These are phyloP conservation scores for Fusarium sulawesiense DNA, from an alignment of 2,329 filamentous ascomycete species.

Conservation along the genomic window DNA sequence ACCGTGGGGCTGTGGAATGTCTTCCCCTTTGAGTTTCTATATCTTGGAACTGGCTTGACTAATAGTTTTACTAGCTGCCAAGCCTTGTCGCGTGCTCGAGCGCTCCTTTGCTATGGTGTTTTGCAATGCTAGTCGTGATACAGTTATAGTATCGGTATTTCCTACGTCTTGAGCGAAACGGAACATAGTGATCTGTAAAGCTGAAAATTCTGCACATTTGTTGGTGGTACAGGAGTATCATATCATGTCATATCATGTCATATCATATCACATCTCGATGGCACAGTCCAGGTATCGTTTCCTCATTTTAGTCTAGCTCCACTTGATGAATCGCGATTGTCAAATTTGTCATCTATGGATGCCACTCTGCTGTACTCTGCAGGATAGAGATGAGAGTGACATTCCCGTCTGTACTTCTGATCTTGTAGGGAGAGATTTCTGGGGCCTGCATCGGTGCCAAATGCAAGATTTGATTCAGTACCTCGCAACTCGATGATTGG, in stretches of 20 bases:
- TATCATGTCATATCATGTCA: slow-evolving; percentile 25
- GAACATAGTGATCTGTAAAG: neutral
- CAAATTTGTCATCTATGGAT: neutral
- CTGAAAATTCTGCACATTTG: neutral
- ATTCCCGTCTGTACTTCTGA: neutral
- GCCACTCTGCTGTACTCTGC: neutral
- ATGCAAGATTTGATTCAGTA: neutral
- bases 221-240: neutral
- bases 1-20: neutral
- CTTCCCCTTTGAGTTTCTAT: neutral
- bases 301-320: neutral
- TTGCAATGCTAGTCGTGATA: neutral
- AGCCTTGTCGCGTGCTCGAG: neutral
- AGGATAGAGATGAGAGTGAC: neutral
- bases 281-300: neutral
- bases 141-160: neutral
- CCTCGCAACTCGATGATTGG: neutral
- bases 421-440: neutral
- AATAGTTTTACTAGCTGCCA: neutral
- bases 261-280: slow-evolving; percentile 2
- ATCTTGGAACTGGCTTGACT: neutral
- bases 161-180: neutral
- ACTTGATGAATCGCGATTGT: neutral
- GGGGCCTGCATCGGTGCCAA: neutral
- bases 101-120: neutral